Conservation (phyloP, 106 monocot species). For the Allium sativum region DNA sequence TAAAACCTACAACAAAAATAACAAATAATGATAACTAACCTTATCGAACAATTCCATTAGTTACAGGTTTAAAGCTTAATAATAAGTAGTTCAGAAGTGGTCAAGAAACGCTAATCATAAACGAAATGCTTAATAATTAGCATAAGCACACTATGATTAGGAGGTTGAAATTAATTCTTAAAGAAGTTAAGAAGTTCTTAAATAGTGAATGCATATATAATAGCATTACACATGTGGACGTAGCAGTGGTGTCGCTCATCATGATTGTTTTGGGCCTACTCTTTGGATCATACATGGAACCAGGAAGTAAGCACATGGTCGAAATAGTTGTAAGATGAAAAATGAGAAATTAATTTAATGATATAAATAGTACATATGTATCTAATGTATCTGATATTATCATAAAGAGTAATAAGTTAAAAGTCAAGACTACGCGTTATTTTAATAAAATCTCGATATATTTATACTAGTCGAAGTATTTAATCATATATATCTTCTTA, state of each 20-base stretch:
- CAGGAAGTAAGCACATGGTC: too few relatives aligned
- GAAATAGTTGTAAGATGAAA: too few relatives aligned
- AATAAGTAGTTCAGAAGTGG: neutral
- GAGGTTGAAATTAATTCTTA: neutral
- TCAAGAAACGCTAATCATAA: neutral
- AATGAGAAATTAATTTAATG: too few relatives aligned
- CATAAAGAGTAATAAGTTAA: too few relatives aligned
- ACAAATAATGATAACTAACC: neutral
- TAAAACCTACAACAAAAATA: neutral
- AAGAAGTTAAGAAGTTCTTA: neutral
- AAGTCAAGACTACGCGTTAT: too few relatives aligned
- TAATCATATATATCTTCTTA: too few relatives aligned
- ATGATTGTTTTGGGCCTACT: neutral
- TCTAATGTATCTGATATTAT: too few relatives aligned
- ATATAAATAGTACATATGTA: too few relatives aligned
- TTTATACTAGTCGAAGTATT: too few relatives aligned
- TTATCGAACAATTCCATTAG: neutral
- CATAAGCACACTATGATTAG: neutral
- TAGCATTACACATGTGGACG: neutral
- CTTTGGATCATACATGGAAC: neutral
- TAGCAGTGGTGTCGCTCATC: neutral
- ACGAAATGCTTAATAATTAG: neutral
- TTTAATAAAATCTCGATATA: too few relatives aligned
- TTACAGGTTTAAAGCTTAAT: neutral
- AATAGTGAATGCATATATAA: neutral